A percentile compares a stretch with the other conserved stretches of the same genome.
These are phyloP conservation scores for Aspergillus thermomutatus DNA, from an alignment of 2,329 filamentous ascomycete genomes.

Conservation along the genomic window DNA sequence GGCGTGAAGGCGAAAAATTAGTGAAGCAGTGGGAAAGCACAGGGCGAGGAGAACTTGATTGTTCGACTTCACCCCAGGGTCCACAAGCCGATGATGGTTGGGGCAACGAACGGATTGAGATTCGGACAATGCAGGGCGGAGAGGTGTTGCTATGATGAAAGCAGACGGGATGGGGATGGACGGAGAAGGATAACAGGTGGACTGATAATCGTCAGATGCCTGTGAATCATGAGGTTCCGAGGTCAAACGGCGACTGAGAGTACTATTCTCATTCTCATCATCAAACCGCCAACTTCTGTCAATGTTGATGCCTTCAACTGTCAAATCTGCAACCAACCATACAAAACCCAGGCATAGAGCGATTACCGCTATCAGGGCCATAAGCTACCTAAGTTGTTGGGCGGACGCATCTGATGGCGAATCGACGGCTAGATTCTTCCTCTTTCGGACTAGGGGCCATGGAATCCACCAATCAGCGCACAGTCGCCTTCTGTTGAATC, in stretches of 20 bases:
- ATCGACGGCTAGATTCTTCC: slow-evolving; percentile 6
- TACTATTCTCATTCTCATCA: no score
- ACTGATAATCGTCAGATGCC: slow-evolving; percentile 3
- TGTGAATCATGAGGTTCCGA: slow-evolving; percentile 29
- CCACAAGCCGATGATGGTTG: slow-evolving; percentile 20
- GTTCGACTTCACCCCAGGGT: slow-evolving; percentile 13
- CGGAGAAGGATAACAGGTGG: slow-evolving; percentile 8
- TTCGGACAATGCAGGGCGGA: slow-evolving; percentile 8
- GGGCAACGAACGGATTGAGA: slow-evolving; percentile 6
- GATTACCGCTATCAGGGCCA: not conserved
- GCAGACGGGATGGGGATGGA: slow-evolving; percentile 4
- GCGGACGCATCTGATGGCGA: slow-evolving; percentile 13
- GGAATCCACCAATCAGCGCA: slow-evolving; percentile 7
- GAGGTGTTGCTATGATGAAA: slow-evolving; percentile 10
- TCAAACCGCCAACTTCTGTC: not conserved
- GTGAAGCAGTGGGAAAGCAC: not conserved
- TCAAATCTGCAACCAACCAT: slow-evolving; percentile 6
- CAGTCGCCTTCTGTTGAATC: slow-evolving; percentile 25
- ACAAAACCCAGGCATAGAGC: not conserved
- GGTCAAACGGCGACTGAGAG: slow-evolving; percentile 8
- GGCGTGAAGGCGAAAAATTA: slow-evolving; percentile 8
- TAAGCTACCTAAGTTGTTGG: slow-evolving; percentile 14
- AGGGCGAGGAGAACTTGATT: slow-evolving; percentile 6
- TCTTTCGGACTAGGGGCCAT: slow-evolving; percentile 4
- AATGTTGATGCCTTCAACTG: slow-evolving; percentile 1